Percentiles rank a stretch among this genome's conserved stretches.
Conservation (phyloP, 306 rosid species). For the Urtica urens region DNA sequence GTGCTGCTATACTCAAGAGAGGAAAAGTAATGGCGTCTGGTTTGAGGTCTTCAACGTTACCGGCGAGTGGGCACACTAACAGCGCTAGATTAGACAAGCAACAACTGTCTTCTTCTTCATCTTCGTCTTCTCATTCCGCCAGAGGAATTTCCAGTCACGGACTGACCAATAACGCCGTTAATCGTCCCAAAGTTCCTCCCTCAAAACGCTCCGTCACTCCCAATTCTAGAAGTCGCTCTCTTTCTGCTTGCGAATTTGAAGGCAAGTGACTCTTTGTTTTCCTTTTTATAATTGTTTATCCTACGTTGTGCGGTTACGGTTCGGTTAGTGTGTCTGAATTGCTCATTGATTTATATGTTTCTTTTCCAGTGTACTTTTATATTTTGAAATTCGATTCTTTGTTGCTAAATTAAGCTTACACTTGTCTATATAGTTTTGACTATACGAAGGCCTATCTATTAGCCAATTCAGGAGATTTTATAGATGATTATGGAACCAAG, state of each 20-base stretch:
- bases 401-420: too few relatives aligned
- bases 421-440: too few relatives aligned
- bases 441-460: too few relatives aligned
- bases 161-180: background rate
- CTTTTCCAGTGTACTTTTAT: too few relatives aligned
- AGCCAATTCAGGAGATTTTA: too few relatives aligned
- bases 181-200: constrained; percentile 27
- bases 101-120: constrained; percentile 14
- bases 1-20: background rate
- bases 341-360: too few relatives aligned
- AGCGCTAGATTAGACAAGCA: constrained; percentile 15
- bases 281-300: background rate
- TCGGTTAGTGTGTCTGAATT: too few relatives aligned
- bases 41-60: constrained; percentile 15
- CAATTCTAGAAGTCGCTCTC: constrained; percentile 23
- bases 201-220: constrained; percentile 41
- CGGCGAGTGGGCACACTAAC: background rate
- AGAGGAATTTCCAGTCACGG: constrained; percentile 8
- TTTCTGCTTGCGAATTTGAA: constrained; percentile 29
- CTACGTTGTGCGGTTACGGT: too few relatives aligned
- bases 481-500: too few relatives aligned
- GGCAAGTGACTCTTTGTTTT: constrained; percentile 10
- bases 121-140: constrained; percentile 8
- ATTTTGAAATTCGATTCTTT: too few relatives aligned
- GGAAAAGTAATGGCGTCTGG: constrained; percentile 12